Evolutionary conservation across 106 monocot genomes (phyloP), one percentile per base, ranked within the genome.

Genomic region (Acanthochlamys bracteata): DNA sequence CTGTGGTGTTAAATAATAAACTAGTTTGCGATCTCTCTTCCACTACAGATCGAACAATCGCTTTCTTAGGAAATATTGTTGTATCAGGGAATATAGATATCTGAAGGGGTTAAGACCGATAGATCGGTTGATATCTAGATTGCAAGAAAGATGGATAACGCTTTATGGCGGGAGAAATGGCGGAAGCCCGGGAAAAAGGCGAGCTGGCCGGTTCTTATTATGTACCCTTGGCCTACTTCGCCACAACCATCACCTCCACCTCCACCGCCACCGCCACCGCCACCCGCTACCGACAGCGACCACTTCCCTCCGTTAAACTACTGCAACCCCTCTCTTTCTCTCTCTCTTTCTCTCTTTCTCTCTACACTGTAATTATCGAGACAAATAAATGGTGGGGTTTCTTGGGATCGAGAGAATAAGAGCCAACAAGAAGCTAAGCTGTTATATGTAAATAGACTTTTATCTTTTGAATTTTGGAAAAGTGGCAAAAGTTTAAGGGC

Each of bases 231-330:
- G 66, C 49, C 66, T 42, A 24, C 53, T 68, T 65, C 52, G 25
- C 82, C 66, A 66, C 76, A 72, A 72, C 79, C 76, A 56, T 75
- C 71, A 71, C 78, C 78, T 4, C 49, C 49, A 67, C 78, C 74
- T 55, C 63, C 74, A 84, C 75, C 84, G n/a, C 79, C 71, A 71
- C 78, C 78, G 2, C 49, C 49, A 67, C 78, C 74, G 62, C 63
- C 74, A 84, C 75, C 84, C 20, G 69, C 79, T 66, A 76, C 76
- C 23, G 79, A 84, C 23, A 74, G 84, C 52, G 83, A 84, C 76
- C 42, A 56, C 12, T 14, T 63, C 39, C 17, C 39, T 39, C 25
- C n/a, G 55, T 20, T 12, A 26, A 7, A 33, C 33, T 33, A 33
- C 33, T 33, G 33, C 33, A 33, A 33, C 33, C 1, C 33, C 33